Evolutionary conservation across 2,329 filamentous ascomycete genomes (phyloP).

Genomic region (Colletotrichum sansevieriae): DNA sequence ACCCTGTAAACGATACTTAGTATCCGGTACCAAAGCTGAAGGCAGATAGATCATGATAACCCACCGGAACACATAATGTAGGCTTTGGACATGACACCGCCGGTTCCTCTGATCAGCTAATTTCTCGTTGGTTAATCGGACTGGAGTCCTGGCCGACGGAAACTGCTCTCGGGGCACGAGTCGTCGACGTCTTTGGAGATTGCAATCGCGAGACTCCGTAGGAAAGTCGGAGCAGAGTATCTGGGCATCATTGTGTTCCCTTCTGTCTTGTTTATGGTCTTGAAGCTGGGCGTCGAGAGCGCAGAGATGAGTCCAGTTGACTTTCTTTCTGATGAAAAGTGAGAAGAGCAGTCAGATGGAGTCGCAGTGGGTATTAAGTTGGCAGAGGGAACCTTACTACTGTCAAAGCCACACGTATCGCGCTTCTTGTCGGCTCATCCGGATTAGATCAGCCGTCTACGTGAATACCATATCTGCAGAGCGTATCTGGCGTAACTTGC

Average conservation of each 20-base stretch:
- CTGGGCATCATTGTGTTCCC: background rate
- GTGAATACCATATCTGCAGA: slow-evolving; percentile 7
- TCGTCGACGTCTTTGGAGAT: background rate
- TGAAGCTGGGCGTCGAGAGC: background rate
- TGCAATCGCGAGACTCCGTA: background rate
- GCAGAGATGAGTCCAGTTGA: too few relatives aligned
- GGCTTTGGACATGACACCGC: slow-evolving; percentile 53
- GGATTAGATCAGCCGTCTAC: background rate
- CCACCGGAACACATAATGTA: slow-evolving; percentile 50
- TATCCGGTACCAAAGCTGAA: background rate
- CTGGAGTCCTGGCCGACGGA: background rate
- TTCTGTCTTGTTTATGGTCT: background rate
- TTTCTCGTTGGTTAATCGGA: background rate
- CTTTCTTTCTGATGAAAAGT: background rate
- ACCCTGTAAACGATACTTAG: slow-evolving; percentile 53
- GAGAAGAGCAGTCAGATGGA: background rate
- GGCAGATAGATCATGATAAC: background rate
- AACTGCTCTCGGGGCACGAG: background rate
- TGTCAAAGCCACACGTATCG: slow-evolving; percentile 2
- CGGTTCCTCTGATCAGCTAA: slow-evolving; percentile 55
- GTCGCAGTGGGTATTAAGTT: background rate
- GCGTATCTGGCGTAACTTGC: slow-evolving; percentile 32
- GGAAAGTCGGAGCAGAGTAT: background rate
- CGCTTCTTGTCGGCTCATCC: slow-evolving; percentile 24
- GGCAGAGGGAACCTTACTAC: background rate